These are phyloP conservation scores for Chlamydomonas applanata DNA, from an alignment of 139 green algal genomes.

Conservation along the genomic window DNA sequence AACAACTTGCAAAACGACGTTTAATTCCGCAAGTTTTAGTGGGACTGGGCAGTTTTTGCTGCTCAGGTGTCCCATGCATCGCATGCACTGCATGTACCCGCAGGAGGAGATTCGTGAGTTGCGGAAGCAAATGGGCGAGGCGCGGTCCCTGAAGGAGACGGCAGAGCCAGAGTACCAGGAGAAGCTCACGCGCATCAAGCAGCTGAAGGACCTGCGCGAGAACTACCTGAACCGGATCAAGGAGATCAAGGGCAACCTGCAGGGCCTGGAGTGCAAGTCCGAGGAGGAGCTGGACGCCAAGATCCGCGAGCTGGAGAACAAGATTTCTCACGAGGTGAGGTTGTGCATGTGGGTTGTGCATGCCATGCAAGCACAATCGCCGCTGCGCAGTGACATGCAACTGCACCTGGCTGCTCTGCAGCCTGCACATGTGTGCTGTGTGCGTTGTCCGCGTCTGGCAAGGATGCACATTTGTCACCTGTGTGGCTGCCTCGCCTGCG, in stretches of 20 bases:
- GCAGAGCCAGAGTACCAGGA: constrained; percentile 56
- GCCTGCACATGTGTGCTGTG: not conserved
- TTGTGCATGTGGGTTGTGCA: not conserved
- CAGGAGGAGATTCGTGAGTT: constrained; percentile 52
- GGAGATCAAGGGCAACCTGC: constrained; percentile 24
- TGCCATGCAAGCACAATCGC: not conserved
- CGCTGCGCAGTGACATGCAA: not conserved
- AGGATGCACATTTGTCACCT: not conserved
- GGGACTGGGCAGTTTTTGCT: constrained; percentile 2
- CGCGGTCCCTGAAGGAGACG: constrained; percentile 35
- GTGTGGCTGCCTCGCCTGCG: not conserved
- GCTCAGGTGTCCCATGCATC: not conserved
- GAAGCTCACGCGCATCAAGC: constrained; percentile 45
- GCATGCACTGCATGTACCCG: not conserved
- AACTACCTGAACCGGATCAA: constrained; percentile 27
- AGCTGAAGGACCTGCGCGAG: constrained; percentile 40
- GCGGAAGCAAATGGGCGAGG: constrained; percentile 39
- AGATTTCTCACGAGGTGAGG: constrained; percentile 28
- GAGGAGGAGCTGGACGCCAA: constrained; percentile 54
- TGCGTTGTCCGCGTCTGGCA: too few relatives aligned
- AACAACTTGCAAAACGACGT: not conserved
- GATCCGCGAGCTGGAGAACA: constrained; percentile 45
- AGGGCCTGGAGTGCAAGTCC: constrained; percentile 42
- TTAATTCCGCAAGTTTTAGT: not conserved
- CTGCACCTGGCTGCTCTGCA: not conserved